Base-by-base conservation (phyloP, 1,284 basidiomycete species). In the Naganishia cerealis region DNA sequence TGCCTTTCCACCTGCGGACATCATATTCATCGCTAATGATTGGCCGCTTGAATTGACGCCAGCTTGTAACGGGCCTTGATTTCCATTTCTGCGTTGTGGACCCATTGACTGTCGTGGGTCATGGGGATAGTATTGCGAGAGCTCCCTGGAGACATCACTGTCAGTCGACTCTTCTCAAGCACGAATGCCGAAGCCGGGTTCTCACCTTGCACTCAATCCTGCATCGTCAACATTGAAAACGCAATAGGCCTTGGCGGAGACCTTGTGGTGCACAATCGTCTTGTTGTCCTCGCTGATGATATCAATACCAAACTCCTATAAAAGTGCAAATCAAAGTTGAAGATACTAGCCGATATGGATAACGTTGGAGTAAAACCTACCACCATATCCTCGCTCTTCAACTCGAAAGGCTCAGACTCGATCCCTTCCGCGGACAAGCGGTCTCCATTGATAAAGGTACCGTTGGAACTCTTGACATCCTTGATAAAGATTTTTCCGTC, bases 251-350 rank as follows among this genome's bases (percentile, higher is more conserved):
- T 92, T 91, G 15, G 94, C 93, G 12, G 95, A 92, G 48, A 99
- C 96, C 79, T 98, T 98, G 83, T 98, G 94, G 81, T 99, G 95
- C 57, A 99, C 89, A 71, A 97, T 94, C 0, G 93, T 94, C 81
- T 94, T 93, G 85, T 96, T 97, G 83, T 99, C 96, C 77, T 99
- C 95, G 70, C 92, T 92, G 67, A 97, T 91, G 71, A 99, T 99
- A 82, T 99, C 96, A 78, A 99, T 99, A 70, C 95, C 94, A 77
- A 97, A 97, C 87, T 98, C 94, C 91, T 93, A 75, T 0, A 66
- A 29, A 65, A 39, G 12, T 26, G 29, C 9, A 50, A 48, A 48
- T 16, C 48, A 38, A 26, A 24, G n/a, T 50, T 50, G 21, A 50
- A 24, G 46, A n/a, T 3, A 24, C 21, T 50, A 50, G 46, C 46